These are phyloP conservation scores for Agaricus sinodeliciosus DNA, from an alignment of 768 basidiomycete genomes.

Conservation along the genomic window DNA sequence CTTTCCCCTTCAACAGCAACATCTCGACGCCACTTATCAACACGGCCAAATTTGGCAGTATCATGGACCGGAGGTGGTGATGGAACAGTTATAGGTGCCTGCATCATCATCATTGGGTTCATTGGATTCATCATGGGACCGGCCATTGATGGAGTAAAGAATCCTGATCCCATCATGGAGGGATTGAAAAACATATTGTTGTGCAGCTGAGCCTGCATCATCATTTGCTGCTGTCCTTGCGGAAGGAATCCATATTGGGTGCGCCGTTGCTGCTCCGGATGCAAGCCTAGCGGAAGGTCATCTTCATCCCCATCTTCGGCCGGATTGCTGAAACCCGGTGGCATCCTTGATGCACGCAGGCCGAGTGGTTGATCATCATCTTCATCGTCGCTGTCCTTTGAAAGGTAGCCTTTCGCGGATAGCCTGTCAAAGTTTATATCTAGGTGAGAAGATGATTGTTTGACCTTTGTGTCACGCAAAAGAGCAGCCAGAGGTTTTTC, in stretches of 20 bases:
- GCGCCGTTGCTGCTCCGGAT: constrained; percentile 75
- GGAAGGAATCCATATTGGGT: constrained; percentile 58
- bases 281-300: constrained; percentile 62
- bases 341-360: constrained; percentile 51
- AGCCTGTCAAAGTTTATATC: constrained; percentile 34
- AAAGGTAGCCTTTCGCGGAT: constrained; percentile 4
- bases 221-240: constrained; percentile 51
- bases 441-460: constrained; percentile 19
- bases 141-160: constrained; percentile 45
- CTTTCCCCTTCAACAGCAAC: constrained; percentile 65
- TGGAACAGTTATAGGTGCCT: constrained; percentile 40
- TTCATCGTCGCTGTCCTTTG: constrained; percentile 32
- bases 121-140: constrained; percentile 34
- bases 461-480: constrained; percentile 38
- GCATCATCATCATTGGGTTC: constrained; percentile 34
- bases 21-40: constrained; percentile 78
- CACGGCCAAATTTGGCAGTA: constrained; percentile 57
- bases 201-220: constrained; percentile 74
- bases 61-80: constrained; percentile 65
- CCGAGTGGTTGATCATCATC: constrained; percentile 73
- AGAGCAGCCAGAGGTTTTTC: constrained; percentile 65
- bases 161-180: constrained; percentile 64
- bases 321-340: constrained; percentile 11
- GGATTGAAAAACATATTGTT: constrained; percentile 68
- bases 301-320: constrained; percentile 47